These are phyloP conservation scores for Mycosphaerelloides madeirae DNA, from an alignment of 2,329 filamentous ascomycete genomes.

Conservation along the genomic window DNA sequence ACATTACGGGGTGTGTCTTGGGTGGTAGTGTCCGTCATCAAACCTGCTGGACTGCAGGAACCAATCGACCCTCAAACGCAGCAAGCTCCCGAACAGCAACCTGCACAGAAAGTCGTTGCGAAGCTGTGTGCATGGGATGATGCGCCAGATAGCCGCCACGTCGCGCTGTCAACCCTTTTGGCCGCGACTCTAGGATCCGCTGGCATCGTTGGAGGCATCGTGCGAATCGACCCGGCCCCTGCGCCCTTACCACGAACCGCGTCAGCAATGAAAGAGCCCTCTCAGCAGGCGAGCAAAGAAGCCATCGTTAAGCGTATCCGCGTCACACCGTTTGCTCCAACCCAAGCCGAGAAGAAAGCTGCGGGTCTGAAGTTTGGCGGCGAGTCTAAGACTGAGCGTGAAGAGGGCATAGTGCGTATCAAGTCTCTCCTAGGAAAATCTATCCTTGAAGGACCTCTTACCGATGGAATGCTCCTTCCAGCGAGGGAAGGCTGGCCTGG, in stretches of 20 bases:
- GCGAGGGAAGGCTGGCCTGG: slow-evolving; percentile 71
- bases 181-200: slow-evolving; percentile 68
- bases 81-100: slow-evolving; percentile 53
- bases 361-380: slow-evolving; percentile 80
- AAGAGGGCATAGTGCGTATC: slow-evolving; percentile 69
- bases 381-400: slow-evolving; percentile 75
- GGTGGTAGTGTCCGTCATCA: slow-evolving; percentile 80
- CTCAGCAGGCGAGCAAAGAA: slow-evolving; percentile 38
- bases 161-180: slow-evolving; percentile 71
- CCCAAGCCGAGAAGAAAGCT: slow-evolving; percentile 48
- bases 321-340: slow-evolving; percentile 70
- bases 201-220: slow-evolving; percentile 75
- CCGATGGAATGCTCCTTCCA: slow-evolving; percentile 77
- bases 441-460: slow-evolving; percentile 76
- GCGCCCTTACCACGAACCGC: slow-evolving; percentile 63
- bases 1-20: slow-evolving; percentile 71
- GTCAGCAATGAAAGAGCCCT: slow-evolving; percentile 38
- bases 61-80: slow-evolving; percentile 69
- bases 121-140: slow-evolving; percentile 76
- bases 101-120: slow-evolving; percentile 67
- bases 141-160: slow-evolving; percentile 74
- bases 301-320: slow-evolving; percentile 62
- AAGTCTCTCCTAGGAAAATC: slow-evolving; percentile 65
- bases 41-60: slow-evolving; percentile 69
- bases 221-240: slow-evolving; percentile 80